Evolutionary conservation across 2,329 filamentous ascomycete species (phyloP).

Genomic region (Calonectria hongkongensis): DNA sequence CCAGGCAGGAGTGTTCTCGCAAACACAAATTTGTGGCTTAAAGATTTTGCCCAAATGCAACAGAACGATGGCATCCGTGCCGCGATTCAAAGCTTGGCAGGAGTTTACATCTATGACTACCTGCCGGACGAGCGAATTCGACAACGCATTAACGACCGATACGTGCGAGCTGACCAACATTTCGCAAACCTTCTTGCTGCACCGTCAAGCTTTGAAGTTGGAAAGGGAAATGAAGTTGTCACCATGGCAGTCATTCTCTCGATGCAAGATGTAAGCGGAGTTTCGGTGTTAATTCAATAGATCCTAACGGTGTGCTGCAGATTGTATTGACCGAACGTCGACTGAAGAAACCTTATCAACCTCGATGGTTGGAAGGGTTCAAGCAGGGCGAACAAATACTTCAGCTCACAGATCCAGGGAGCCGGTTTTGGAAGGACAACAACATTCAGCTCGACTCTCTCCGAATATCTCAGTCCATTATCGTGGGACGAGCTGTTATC

Average conservation of each 20-base stretch:
- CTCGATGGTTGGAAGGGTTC: conserved; percentile 63
- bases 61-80: conserved; percentile 58
- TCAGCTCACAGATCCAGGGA: conserved; percentile 60
- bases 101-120: conserved; percentile 65
- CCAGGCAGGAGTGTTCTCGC: conserved; percentile 62
- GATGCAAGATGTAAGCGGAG: conserved; percentile 62
- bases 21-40: conserved; percentile 63
- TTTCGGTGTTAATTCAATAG: neutral
- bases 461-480: conserved; percentile 62
- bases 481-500: conserved; percentile 63
- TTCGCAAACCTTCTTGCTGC: conserved; percentile 56
- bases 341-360: conserved; percentile 55
- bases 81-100: conserved; percentile 64
- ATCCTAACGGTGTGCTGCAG: conserved; percentile 44
- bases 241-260: conserved; percentile 62
- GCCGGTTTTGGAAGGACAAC: conserved; percentile 59
- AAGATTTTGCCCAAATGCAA: conserved; percentile 63
- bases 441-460: conserved; percentile 60
- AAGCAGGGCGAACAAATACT: conserved; percentile 60
- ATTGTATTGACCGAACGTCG: conserved; percentile 62
- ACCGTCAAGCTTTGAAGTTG: conserved; percentile 45
- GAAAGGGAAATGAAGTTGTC: conserved; percentile 58
- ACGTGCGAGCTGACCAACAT: conserved; percentile 56
- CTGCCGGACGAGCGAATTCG: conserved; percentile 58
- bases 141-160: conserved; percentile 59